Percentiles rank a stretch among this genome's conserved stretches.
Evolutionary conservation across 768 basidiomycete species (phyloP).

Genomic region (Lactifluus piperatus): DNA sequence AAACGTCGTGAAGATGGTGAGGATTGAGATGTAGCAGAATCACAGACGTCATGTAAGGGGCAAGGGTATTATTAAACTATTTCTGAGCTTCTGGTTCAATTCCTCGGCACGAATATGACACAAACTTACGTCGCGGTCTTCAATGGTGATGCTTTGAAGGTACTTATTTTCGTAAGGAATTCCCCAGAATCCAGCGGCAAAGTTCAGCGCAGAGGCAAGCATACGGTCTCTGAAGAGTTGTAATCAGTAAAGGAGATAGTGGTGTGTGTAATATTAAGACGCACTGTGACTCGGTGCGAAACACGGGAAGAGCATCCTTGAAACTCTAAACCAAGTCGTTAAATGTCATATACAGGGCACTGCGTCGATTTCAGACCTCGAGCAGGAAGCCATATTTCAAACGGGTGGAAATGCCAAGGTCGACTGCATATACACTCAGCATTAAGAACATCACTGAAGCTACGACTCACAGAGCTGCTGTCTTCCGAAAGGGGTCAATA

Average conservation of each 20-base stretch:
- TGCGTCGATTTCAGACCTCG: constrained; percentile 22
- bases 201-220: constrained; percentile 44
- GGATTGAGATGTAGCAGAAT: neutral
- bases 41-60: constrained; percentile 69
- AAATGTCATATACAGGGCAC: constrained; percentile 24
- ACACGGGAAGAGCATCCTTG: constrained; percentile 37
- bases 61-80: constrained; percentile 58
- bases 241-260: neutral
- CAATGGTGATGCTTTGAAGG: constrained; percentile 36
- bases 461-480: constrained; percentile 70
- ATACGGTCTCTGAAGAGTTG: constrained; percentile 34
- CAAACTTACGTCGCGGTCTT: constrained; percentile 28
- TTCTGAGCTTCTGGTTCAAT: neutral
- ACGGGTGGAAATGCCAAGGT: constrained; percentile 36
- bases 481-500: constrained; percentile 85
- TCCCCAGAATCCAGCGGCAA: constrained; percentile 46
- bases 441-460: neutral
- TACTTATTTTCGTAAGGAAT: constrained; percentile 38
- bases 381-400: constrained; percentile 37
- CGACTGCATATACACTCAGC: constrained; percentile 23
- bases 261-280: constrained; percentile 8
- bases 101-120: constrained; percentile 14
- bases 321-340: constrained; percentile 27
- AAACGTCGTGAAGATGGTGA: neutral
- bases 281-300: constrained; percentile 44